Evolutionary conservation across 331 rosid genomes (phyloP), one percentile per base, ranked within the genome.

Genomic region (Quercus phellos): DNA sequence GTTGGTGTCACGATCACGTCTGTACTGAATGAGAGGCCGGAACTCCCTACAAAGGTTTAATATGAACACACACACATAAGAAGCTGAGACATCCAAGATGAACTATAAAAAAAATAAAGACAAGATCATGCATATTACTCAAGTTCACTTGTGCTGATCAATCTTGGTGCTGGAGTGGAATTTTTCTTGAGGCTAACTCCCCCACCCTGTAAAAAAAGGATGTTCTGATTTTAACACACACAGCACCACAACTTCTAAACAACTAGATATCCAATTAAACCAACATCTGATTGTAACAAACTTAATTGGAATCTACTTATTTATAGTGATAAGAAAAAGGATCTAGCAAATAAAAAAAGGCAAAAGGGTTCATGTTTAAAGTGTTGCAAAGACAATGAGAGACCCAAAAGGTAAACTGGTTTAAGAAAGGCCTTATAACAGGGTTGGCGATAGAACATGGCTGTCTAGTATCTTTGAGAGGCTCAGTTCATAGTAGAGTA

Each of bases 61-160:
- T 64, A 76, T 30, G 70, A 66, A 64, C 50, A 77, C 69, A 75
- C 64, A 56, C 50, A 85, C 64, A 34, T 46, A 11, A 21, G 29
- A 72, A 70, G 43, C 66, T 59, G 46, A 74, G 43, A 53, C 27
- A 81, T 73, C n/a, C 30, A 60, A 54, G 53, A 46, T 46, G 53
- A 46, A 46, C 53, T 12, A 46, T 46, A 19, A 27, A 70, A 26
- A 22, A 77, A 61, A 6, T 16, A 22, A 55, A 53, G 50, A 77
- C 21, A 53, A 74, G 77, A 64, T 29, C 53, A 55, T 21, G 67
- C 26, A 78, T 59, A 67, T 83, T 93, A 95, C 99, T 93, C 99
- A 42, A 95, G 99, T 90, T 95, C 99, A 59, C 87, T 88, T 11
- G 99, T 77, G 84, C 90, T 89, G 84, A 95, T 93, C 86, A 95